Base-by-base conservation (phyloP, 345 rosid genomes). In the Rhodomyrtus tomentosa region DNA sequence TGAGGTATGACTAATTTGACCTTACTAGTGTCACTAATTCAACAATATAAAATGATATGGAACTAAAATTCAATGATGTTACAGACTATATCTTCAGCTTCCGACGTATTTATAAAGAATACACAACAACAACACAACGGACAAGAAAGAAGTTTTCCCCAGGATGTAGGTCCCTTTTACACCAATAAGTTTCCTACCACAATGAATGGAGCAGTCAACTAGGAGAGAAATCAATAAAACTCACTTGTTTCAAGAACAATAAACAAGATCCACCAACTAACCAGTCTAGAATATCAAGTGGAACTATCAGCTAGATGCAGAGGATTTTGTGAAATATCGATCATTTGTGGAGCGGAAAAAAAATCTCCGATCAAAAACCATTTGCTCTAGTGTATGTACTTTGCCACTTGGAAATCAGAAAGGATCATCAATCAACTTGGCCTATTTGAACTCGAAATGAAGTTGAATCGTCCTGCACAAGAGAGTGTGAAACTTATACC, bases 401-500 rank as follows among this genome's bases (percentile, higher is more conserved):
- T 68, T 68, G 45, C 38, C 79, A 68, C 79, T 68, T 68, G 1
- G 25, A 68, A 68, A 68, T 68, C 38, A 36, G 25, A 36, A 68
- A 68, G 45, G 79, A 36, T 68, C 45, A 36, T 32, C 24, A 68
- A 68, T 68, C 79, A 68, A 68, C 55, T 81, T 81, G 38, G 27
- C 83, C 55, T 81, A 68, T 40, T 68, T 68, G 79, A 36, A 36
- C 18, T 68, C 21, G 3, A 80, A 80, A 80, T 27, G 22, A 80
- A 80, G 38, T 42, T 5, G 54, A 48, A 80, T 27, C 18, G 2
- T 24, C 53, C 22, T 27, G 54, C 53, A 62, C 52, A 84, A n/a
- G 80, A 53, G 38, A 81, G 49, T 62, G 81, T 15, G 85, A 45
- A 87, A 73, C 54, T 16, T 25, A 68, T 89, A 95, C 99, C 98